Base-by-base conservation (phyloP, 805 yeast genomes). In the Saccharomycopsis javanensis region DNA sequence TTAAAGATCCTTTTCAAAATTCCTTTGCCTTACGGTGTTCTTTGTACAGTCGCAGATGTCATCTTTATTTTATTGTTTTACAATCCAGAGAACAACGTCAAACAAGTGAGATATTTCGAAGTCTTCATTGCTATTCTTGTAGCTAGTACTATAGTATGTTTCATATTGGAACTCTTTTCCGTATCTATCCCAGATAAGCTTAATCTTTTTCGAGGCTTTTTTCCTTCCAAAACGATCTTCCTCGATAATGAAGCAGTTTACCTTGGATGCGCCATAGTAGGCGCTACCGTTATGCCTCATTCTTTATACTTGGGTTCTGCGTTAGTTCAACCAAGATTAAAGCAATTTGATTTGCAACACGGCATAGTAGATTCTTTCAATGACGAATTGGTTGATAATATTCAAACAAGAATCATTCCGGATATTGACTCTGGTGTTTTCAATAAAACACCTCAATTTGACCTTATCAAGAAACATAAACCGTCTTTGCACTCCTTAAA, bases 271-370 rank as follows among this genome's bases (percentile, higher is more conserved):
- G 91, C 96, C 23, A 85, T 91, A 57, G 72, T 91, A 59, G 97
- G 97, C 31, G 96, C 96, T 25, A 90, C 96, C 1, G 92, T 91
- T 27, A 90, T 90, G 97, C 97, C 97, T 6, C 97, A 91, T 67
- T 85, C 94, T 1, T 73, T 90, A 54, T 90, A 86, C 66, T 75
- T 90, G 51, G 97, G 97, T 1, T 83, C 92, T 0, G 95, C 96
- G 13, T 80, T 91, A 56, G 96, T 88, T 5, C 95, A 89, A 67
- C 85, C 96, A 5, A 77, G 97, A 60, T 72, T 90, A 55, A 80
- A 86, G 63, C 95, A 88, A 51, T 88, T 73, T 65, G 97, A 45
- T 67, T 56, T 58, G n/a, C 25, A 54, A 10, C 50, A 59, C 20
- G 48, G 48, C 8, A 11, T 42, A 18, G 13, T 13, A 10, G 28